Conservation (phyloP, 164 flowering plant species). For the Aristolochia contorta region DNA sequence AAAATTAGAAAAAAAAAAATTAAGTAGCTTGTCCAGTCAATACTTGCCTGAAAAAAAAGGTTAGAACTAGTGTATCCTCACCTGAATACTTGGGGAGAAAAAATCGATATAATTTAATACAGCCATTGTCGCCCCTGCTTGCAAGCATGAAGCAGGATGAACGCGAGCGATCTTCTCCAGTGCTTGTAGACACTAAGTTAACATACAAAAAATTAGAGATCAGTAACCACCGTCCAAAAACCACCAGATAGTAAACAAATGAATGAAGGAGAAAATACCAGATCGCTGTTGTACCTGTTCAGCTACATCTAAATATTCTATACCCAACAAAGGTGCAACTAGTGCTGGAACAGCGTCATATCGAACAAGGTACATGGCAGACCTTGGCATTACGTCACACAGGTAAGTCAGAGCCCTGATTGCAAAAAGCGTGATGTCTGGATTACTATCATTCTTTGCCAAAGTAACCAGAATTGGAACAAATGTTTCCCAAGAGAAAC, state of each 20-base stretch:
- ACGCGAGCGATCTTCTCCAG: constrained; percentile 75
- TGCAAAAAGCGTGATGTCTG: constrained; percentile 69
- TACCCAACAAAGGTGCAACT: constrained; percentile 44
- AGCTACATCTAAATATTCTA: constrained; percentile 88
- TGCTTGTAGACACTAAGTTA: constrained; percentile 78
- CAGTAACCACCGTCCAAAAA: not conserved
- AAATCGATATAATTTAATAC: constrained; percentile 71
- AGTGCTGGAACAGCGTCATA: constrained; percentile 64
- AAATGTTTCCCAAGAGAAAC: constrained; percentile 29
- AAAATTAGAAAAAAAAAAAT: too few relatives aligned
- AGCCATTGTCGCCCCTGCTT: constrained; percentile 83
- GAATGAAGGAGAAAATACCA: too few relatives aligned
- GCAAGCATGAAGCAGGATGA: constrained; percentile 72
- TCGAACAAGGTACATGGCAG: constrained; percentile 42
- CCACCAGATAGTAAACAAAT: not conserved
- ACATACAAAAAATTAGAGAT: constrained; percentile 1
- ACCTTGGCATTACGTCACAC: constrained; percentile 59
- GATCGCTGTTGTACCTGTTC: constrained; percentile 52
- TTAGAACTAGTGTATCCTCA: constrained; percentile 13
- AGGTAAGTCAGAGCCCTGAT: constrained; percentile 76
- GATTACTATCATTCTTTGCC: constrained; percentile 43
- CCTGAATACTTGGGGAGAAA: constrained; percentile 79
- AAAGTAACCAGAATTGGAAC: constrained; percentile 56
- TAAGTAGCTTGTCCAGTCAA: too few relatives aligned
- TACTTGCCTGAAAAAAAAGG: not conserved